Conservation (phyloP, 139 green algal species). For the Chlorella vulgaris region DNA sequence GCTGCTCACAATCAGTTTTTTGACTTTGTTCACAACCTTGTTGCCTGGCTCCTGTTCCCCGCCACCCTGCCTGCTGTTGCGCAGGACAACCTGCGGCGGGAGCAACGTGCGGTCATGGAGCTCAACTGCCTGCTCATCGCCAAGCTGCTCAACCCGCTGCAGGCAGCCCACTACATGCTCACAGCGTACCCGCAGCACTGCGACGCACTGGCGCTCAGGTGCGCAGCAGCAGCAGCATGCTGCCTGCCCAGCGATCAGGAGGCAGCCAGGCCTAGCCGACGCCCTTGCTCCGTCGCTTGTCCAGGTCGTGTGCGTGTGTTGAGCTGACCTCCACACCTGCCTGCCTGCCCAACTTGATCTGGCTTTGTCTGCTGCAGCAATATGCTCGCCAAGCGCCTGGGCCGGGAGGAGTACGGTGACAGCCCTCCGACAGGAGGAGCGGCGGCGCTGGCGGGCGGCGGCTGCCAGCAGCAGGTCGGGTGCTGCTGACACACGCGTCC, state of each 20-base stretch:
- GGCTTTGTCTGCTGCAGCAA: background rate
- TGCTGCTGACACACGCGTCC: background rate
- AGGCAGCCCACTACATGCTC: conserved; percentile 41
- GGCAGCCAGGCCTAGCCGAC: too few relatives aligned
- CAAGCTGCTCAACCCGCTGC: conserved; percentile 30
- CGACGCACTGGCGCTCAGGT: conserved; percentile 44
- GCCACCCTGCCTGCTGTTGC: too few relatives aligned
- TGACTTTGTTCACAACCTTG: too few relatives aligned
- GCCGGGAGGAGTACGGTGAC: background rate
- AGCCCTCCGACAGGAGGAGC: too few relatives aligned
- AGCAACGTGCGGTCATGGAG: conserved; percentile 47
- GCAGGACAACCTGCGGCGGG: conserved; percentile 45
- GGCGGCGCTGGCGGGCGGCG: too few relatives aligned
- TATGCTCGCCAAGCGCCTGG: conserved; percentile 10
- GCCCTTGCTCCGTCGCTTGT: too few relatives aligned
- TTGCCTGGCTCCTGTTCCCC: background rate
- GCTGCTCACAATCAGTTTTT: too few relatives aligned
- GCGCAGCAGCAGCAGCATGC: background rate
- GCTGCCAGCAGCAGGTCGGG: background rate
- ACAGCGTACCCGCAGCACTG: conserved; percentile 45
- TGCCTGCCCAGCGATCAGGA: too few relatives aligned
- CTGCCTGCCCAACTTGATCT: too few relatives aligned
- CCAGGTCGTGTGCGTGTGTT: too few relatives aligned
- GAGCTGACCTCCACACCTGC: too few relatives aligned
- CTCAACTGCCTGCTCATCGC: conserved; percentile 42